Evolutionary conservation across 768 basidiomycete species (phyloP), one percentile per base, ranked within the genome.

Genomic region (Termitomyces sp.): DNA sequence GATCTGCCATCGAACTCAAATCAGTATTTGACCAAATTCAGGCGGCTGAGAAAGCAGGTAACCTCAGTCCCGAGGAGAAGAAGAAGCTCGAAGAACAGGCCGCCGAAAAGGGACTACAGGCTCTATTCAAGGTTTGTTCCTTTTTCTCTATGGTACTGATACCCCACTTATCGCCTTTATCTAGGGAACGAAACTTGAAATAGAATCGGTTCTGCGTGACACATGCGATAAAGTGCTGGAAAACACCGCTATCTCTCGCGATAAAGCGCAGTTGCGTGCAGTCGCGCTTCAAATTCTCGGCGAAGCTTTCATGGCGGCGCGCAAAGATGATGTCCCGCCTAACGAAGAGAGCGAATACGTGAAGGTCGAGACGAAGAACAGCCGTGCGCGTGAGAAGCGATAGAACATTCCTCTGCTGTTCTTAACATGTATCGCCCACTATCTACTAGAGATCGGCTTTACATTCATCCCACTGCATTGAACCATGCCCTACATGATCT

Each of bases 131-230:
- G 78, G 91, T 87, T 47, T 25, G 62, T n/a, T 4, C 3, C 25
- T 18, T 10, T 23, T 52, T 23, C 18, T 39, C 0, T 36, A 46
- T 25, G 54, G 33, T 25, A 13, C 13, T 23, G 1, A n/a, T 52
- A 40, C 11, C 36, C 22, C 44, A 51, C 15, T 55, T 44, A 15
- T 22, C 29, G 22, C 27, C 11, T 29, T 38, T 62, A n/a, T n/a
- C n/a, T n/a, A 93, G 90, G 93, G 93, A 5, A 85, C 93, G 16
- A 95, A 94, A 68, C 85, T 96, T 25, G 93, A 96, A 67, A 81
- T 95, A 51, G 92, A 96, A 66, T 91, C 91, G 5, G 83, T 96
- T 38, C 71, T 96, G 6, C 85, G 93, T 15, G 93, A 95, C 68
- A 89, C 88, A 0, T 95, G 93, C 65, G 93, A 95, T 59, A 81